Evolutionary conservation across 73 alveolate species (phyloP).

Genomic region (Uronychia binucleata): DNA sequence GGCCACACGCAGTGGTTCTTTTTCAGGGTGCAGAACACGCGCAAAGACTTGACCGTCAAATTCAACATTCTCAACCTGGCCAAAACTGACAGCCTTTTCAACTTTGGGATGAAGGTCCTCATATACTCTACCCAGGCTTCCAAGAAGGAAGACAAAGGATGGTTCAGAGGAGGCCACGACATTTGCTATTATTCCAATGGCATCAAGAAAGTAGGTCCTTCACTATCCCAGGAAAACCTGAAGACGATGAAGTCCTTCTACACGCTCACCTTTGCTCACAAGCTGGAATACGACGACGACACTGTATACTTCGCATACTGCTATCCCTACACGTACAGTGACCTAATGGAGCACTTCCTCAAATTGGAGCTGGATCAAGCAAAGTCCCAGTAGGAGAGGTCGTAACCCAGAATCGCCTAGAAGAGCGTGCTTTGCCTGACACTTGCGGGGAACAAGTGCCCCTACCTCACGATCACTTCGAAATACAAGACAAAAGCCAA

Average conservation of each 20-base stretch:
- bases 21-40: constrained; percentile 66
- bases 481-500: background rate
- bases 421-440: constrained; percentile 75
- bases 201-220: constrained; percentile 40
- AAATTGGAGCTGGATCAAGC: constrained; percentile 42
- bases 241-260: constrained; percentile 28
- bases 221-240: constrained; percentile 42
- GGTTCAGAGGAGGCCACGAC: constrained; percentile 66
- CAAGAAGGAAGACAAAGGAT: constrained; percentile 53
- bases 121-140: constrained; percentile 59
- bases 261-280: constrained; percentile 90
- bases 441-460: constrained; percentile 86
- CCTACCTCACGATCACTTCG: constrained; percentile 60
- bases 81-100: constrained; percentile 77
- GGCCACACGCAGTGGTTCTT: constrained; percentile 91
- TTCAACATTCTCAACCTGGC: constrained; percentile 74
- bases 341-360: constrained; percentile 73
- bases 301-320: constrained; percentile 96
- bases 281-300: constrained; percentile 88
- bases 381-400: background rate
- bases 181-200: constrained; percentile 60
- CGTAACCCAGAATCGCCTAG: constrained; percentile 21
- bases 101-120: constrained; percentile 92
- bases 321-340: constrained; percentile 93
- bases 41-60: constrained; percentile 49